Percentiles rank a stretch among this genome's conserved stretches.
Evolutionary conservation across 2,329 filamentous ascomycete species (phyloP).

Genomic region (Emmonsia crescens): DNA sequence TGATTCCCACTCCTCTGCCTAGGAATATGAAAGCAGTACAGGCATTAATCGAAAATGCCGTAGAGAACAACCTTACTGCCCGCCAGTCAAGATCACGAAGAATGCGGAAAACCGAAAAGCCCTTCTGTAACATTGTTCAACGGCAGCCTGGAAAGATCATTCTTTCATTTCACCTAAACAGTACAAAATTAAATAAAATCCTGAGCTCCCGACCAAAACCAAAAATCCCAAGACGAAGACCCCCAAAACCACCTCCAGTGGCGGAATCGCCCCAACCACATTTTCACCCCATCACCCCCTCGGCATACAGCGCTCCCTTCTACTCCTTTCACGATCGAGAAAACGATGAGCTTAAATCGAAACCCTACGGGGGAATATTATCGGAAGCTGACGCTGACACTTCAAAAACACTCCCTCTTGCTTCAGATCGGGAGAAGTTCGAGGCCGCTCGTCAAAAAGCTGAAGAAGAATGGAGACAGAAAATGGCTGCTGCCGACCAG

Average conservation of each 20-base stretch:
- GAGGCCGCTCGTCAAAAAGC: conserved; percentile 83
- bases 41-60: conserved; percentile 42
- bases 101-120: conserved; percentile 35
- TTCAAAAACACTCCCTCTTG: conserved; percentile 69
- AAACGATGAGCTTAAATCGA: conserved; percentile 76
- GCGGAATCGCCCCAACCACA: conserved; percentile 41
- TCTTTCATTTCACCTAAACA: conserved; percentile 48
- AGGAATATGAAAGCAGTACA: conserved; percentile 3
- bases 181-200: conserved; percentile 50
- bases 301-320: conserved; percentile 64
- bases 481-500: conserved; percentile 51
- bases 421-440: conserved; percentile 73
- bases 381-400: conserved; percentile 86
- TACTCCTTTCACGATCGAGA: conserved; percentile 86
- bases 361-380: conserved; percentile 90
- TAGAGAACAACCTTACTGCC: conserved; percentile 30
- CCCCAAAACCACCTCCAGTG: conserved; percentile 31
- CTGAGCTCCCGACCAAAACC: conserved; percentile 49
- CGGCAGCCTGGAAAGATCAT: conserved; percentile 40
- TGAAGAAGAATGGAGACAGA: conserved; percentile 80
- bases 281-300: conserved; percentile 49
- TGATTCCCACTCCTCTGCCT: conserved; percentile 4
- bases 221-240: conserved; percentile 37
- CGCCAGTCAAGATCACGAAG: conserved; percentile 48
- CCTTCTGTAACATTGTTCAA: conserved; percentile 30